These are phyloP conservation scores for Chlorella sp. DNA, from an alignment of 139 green algal genomes.

Conservation along the genomic window DNA sequence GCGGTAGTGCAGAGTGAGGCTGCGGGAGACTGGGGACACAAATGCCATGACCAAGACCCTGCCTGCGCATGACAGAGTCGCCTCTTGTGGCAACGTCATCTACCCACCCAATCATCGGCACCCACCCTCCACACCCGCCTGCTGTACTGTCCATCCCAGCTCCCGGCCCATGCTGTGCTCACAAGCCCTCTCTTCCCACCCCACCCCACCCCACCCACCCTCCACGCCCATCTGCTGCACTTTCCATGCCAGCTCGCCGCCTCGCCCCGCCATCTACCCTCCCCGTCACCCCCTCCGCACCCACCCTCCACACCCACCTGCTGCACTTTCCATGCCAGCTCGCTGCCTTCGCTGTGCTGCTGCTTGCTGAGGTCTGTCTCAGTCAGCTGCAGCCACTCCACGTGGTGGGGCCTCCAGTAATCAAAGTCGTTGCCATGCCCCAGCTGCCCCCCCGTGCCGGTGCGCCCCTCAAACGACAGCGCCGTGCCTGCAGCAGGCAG, in stretches of 20 bases:
- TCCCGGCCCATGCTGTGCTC: too few species aligned
- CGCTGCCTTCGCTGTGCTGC: not conserved
- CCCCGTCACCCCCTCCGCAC: not conserved
- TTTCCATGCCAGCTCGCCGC: not conserved
- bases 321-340: slow-evolving; percentile 35
- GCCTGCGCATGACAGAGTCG: too few species aligned
- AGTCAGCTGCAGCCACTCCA: slow-evolving; percentile 31
- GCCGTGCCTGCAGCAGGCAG: slow-evolving; percentile 27
- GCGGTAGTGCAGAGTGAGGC: too few species aligned
- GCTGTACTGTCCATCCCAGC: not conserved
- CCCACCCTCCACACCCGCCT: not conserved
- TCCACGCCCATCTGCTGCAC: not conserved
- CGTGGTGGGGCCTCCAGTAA: slow-evolving; percentile 48
- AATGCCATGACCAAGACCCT: not conserved
- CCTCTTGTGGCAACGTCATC: too few species aligned
- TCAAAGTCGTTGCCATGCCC: slow-evolving; percentile 61
- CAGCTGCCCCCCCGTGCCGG: slow-evolving; percentile 59
- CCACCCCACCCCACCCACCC: not conserved
- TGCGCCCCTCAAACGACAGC: slow-evolving; percentile 27
- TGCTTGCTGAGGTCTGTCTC: slow-evolving; percentile 22
- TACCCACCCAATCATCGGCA: not conserved
- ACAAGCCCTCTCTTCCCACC: not conserved
- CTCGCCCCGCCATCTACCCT: not conserved
- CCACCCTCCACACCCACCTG: not conserved
- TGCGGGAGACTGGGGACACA: too few species aligned